Percentiles rank a stretch among this genome's conserved stretches.
phyloP scores from a whole-genome alignment of 2,329 filamentous ascomycete genomes.

The Xylariaceae sp. region DNA sequence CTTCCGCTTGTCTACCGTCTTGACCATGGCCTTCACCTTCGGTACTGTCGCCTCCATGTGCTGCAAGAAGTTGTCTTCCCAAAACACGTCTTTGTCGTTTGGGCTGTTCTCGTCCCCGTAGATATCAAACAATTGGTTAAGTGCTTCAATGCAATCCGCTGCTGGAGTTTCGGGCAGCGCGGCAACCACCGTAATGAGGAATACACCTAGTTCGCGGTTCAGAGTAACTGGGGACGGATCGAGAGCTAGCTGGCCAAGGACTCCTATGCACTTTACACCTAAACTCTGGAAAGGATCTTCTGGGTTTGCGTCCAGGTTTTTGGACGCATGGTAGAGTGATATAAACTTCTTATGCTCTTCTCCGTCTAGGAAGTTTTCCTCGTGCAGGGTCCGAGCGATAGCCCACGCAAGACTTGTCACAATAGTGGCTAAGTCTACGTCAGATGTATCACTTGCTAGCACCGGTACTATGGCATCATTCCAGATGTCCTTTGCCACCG shows the following conservation, averaged over 20 bases:
- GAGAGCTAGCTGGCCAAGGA: conserved; percentile 68
- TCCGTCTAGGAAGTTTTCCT: conserved; percentile 54
- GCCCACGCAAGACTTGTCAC: conserved; percentile 72
- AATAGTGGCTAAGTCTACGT: conserved; percentile 67
- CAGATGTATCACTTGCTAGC: conserved; percentile 66
- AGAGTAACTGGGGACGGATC: conserved; percentile 58
- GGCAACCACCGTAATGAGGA: conserved; percentile 63
- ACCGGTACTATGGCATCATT: conserved; percentile 61
- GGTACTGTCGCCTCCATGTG: conserved; percentile 62
- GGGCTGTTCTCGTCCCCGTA: conserved; percentile 66
- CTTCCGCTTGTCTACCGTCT: conserved; percentile 66
- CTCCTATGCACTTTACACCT: conserved; percentile 71
- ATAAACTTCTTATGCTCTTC: conserved; percentile 70
- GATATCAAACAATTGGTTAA: conserved; percentile 72
- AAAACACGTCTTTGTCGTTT: conserved; percentile 69
- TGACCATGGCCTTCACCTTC: conserved; percentile 62
- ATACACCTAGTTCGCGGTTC: conserved; percentile 69
- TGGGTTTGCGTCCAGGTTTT: conserved; percentile 43
- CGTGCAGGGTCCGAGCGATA: conserved; percentile 61
- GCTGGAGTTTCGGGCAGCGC: conserved; percentile 58
- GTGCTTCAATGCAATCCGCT: conserved; percentile 67
- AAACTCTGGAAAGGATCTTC: conserved; percentile 67
- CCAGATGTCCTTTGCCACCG: conserved; percentile 64
- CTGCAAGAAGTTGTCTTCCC: conserved; percentile 64
- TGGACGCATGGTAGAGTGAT: conserved; percentile 67